Percentiles rank a stretch among this genome's conserved stretches.
Conservation (phyloP, 2,329 filamentous ascomycete species). For the Ascochyta viciae-villosae region DNA sequence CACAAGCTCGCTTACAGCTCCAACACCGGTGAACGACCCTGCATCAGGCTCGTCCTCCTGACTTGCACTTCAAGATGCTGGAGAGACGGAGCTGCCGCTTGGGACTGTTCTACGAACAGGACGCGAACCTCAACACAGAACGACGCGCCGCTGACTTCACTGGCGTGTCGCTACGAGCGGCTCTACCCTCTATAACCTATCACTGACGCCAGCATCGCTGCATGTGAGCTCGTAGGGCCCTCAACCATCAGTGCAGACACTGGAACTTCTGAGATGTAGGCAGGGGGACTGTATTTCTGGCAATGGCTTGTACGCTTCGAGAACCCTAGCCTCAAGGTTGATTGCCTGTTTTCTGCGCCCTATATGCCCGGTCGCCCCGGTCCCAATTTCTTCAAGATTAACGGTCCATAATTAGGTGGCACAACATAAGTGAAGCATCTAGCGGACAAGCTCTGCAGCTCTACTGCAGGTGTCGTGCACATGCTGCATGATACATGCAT, state of each 20-base stretch:
- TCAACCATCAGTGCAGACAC: background rate
- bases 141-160: background rate
- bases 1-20: background rate
- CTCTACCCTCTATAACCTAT: background rate
- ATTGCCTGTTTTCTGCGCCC: background rate
- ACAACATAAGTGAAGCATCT: background rate
- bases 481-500: background rate
- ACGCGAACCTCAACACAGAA: background rate
- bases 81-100: background rate
- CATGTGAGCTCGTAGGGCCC: background rate
- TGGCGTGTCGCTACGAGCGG: background rate
- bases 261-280: too few relatives aligned
- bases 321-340: too few relatives aligned
- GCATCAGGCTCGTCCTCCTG: background rate
- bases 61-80: background rate
- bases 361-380: background rate
- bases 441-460: constrained; percentile 4
- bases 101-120: background rate
- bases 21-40: background rate
- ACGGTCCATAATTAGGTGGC: background rate
- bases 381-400: background rate
- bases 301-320: too few relatives aligned
- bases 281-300: too few relatives aligned
- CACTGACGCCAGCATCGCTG: background rate
- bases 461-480: constrained; percentile 2